A percentile compares a stretch with the other conserved stretches of the same genome.
phyloP scores from a whole-genome alignment of 2,329 filamentous ascomycete species.

The Colletotrichum nymphaeae region DNA sequence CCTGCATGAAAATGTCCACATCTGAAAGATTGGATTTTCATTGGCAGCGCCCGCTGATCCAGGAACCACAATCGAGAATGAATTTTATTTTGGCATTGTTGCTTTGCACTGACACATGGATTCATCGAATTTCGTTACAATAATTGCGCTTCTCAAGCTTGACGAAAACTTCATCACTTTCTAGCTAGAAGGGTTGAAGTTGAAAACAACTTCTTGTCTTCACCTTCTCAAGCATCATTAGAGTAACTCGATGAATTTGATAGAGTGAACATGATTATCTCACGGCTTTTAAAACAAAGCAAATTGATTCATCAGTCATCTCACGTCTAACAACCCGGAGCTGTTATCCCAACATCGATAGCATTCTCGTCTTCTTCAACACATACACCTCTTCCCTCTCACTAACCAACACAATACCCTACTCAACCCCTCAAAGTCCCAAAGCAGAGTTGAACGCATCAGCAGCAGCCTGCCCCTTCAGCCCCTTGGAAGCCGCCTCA shows the following conservation, averaged over 20 bases:
- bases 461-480: constrained; percentile 40
- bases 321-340: background rate
- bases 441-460: constrained; percentile 40
- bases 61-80: background rate
- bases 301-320: background rate
- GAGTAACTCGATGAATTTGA: no score
- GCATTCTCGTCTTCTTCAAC: background rate
- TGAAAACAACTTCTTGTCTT: no score
- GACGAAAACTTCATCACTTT: background rate
- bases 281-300: background rate
- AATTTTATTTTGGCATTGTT: background rate
- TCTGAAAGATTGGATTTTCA: constrained; percentile 7
- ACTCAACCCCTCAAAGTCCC: constrained; percentile 7
- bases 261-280: no score
- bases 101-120: background rate
- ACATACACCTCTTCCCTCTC: background rate
- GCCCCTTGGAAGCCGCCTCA: constrained; percentile 37
- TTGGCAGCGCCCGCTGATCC: background rate
- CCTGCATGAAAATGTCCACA: constrained; percentile 29
- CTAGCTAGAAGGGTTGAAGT: no score
- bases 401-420: background rate
- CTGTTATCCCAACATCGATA: background rate
- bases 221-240: background rate
- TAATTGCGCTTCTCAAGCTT: background rate
- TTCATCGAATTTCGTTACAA: fast-evolving